Conservation (phyloP, 257 asterid genomes). For the Lycium barbarum region DNA sequence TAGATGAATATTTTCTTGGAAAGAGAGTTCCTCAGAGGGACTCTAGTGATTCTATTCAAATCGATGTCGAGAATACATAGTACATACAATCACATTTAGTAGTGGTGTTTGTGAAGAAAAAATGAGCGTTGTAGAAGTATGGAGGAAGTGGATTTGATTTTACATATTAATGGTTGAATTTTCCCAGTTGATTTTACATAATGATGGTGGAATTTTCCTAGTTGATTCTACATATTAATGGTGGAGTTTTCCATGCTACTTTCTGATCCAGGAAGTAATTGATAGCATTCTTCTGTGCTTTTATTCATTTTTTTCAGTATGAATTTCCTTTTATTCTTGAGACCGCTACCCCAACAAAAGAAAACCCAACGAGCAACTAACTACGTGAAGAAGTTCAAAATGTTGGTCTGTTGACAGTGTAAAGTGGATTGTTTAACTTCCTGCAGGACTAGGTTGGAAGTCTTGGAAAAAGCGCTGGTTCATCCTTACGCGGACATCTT, state of each 20-base stretch:
- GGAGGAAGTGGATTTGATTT: too few relatives aligned
- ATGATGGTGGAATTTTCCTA: too few relatives aligned
- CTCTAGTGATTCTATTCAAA: too few relatives aligned
- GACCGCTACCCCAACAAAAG: constrained; percentile 2
- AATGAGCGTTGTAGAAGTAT: too few relatives aligned
- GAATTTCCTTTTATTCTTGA: background rate
- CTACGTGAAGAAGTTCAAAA: background rate
- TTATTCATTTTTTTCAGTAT: background rate
- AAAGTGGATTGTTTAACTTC: background rate
- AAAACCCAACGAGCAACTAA: background rate
- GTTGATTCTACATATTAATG: too few relatives aligned
- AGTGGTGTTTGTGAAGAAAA: too few relatives aligned
- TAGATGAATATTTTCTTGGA: too few relatives aligned
- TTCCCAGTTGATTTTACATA: too few relatives aligned
- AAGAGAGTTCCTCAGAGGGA: too few relatives aligned
- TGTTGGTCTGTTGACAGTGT: constrained; percentile 10
- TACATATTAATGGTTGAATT: too few relatives aligned
- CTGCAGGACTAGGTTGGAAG: constrained; percentile 94
- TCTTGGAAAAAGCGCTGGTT: constrained; percentile 98
- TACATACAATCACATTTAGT: too few relatives aligned
- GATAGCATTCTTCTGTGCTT: background rate
- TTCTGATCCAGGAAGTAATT: background rate
- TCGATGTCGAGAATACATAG: too few relatives aligned
- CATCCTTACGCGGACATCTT: constrained; percentile 93
- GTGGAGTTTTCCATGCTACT: background rate